Percentiles rank a stretch among this genome's conserved stretches.
Conservation (phyloP, 805 yeast species). For the Cyberlindnera mycetangii region DNA sequence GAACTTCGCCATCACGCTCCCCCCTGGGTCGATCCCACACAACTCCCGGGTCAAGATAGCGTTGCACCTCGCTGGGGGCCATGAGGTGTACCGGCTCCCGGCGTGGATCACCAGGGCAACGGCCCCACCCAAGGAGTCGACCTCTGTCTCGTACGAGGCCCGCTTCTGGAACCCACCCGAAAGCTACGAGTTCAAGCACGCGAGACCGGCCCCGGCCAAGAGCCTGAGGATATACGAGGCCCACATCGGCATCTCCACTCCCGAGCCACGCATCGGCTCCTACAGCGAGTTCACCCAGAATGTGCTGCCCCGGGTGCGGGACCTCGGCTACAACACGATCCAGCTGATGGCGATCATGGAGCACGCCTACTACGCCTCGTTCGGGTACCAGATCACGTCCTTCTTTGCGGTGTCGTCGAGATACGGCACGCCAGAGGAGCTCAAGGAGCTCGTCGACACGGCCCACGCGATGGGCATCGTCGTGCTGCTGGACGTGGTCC, state of each 20-base stretch:
- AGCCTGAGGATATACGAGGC: conserved; percentile 86
- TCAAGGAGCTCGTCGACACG: conserved; percentile 84
- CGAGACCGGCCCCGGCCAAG: conserved; percentile 53
- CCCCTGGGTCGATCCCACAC: conserved; percentile 73
- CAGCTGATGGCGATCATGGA: conserved; percentile 99
- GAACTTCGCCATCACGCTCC: conserved; percentile 59
- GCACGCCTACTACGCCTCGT: conserved; percentile 96
- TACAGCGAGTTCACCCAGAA: conserved; percentile 81
- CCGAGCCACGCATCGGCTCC: conserved; percentile 81
- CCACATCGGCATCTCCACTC: conserved; percentile 91
- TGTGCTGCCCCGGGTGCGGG: conserved; percentile 78
- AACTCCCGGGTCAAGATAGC: conserved; percentile 74
- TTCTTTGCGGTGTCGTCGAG: conserved; percentile 90
- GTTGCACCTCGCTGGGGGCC: conserved; percentile 64
- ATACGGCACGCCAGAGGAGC: conserved; percentile 92
- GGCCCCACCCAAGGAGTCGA: conserved; percentile 55
- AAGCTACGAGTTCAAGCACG: conserved; percentile 47
- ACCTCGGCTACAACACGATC: conserved; percentile 86
- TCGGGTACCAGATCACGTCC: conserved; percentile 95
- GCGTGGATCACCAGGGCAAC: conserved; percentile 89
- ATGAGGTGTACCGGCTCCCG: conserved; percentile 74
- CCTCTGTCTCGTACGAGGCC: conserved; percentile 65
- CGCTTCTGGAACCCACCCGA: conserved; percentile 85
- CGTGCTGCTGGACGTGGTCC: conserved; percentile 89
- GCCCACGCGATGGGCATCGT: conserved; percentile 88